These are phyloP conservation scores for Scenedesmus sp. DNA, from an alignment of 163 green algal genomes.

Conservation along the genomic window DNA sequence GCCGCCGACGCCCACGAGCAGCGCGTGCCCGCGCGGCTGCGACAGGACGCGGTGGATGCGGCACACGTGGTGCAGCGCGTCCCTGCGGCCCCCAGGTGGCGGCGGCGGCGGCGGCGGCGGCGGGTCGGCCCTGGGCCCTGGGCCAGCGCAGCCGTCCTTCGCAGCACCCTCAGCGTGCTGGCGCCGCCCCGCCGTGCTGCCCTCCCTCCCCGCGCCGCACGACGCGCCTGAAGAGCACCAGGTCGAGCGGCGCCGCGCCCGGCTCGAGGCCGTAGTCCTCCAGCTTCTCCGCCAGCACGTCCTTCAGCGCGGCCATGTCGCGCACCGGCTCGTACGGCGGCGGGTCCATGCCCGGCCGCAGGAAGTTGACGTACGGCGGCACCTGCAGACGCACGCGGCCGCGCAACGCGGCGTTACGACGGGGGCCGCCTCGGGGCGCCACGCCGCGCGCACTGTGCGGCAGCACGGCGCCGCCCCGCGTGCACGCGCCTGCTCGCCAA, in stretches of 20 bases:
- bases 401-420: too few relatives aligned
- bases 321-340: conserved; percentile 83
- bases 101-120: too few relatives aligned
- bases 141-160: too few relatives aligned
- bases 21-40: conserved; percentile 84
- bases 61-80: conserved; percentile 59
- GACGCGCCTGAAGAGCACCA: conserved; percentile 80
- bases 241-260: conserved; percentile 77
- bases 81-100: too few relatives aligned
- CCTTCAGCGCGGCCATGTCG: conserved; percentile 75
- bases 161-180: neutral
- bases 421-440: too few relatives aligned
- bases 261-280: conserved; percentile 86
- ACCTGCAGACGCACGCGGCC: conserved; percentile 48
- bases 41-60: conserved; percentile 81
- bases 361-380: conserved; percentile 87
- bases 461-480: neutral
- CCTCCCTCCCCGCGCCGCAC: neutral
- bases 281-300: conserved; percentile 75
- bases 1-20: conserved; percentile 88
- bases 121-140: too few relatives aligned
- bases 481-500: conserved; percentile 40
- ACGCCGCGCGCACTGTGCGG: too few relatives aligned
- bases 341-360: conserved; percentile 71
- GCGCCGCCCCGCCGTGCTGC: neutral